Conservation (phyloP, 306 rosid genomes). For the Senna siamea region DNA sequence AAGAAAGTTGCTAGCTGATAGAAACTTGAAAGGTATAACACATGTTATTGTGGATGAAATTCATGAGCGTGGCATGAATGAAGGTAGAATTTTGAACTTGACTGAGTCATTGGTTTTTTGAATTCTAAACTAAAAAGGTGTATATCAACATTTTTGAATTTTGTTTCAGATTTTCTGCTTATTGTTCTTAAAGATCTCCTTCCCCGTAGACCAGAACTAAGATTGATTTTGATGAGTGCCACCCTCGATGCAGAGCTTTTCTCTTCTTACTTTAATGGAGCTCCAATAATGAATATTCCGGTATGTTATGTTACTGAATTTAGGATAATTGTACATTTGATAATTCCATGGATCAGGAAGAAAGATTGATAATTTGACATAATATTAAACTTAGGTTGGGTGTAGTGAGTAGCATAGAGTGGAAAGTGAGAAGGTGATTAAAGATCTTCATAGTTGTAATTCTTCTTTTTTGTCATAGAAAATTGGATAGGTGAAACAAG, state of each 20-base stretch:
- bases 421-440: background rate
- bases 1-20: conserved; percentile 89
- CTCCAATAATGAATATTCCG: conserved; percentile 66
- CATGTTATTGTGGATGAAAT: conserved; percentile 98
- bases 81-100: conserved; percentile 65
- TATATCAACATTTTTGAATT: conserved; percentile 44
- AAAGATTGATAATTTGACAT: background rate
- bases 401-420: background rate
- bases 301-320: conserved; percentile 52
- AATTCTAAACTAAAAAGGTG: conserved; percentile 13
- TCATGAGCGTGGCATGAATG: conserved; percentile 99
- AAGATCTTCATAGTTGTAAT: background rate
- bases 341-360: conserved; percentile 15
- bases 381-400: background rate
- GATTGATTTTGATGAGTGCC: conserved; percentile 96
- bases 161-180: conserved; percentile 89
- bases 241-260: conserved; percentile 92
- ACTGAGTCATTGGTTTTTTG: conserved; percentile 37
- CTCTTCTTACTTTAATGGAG: conserved; percentile 76
- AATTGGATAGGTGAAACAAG: background rate
- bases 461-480: background rate
- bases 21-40: conserved; percentile 82
- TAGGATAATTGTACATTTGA: conserved; percentile 17
- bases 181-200: conserved; percentile 95
- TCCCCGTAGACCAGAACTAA: conserved; percentile 80